Evolutionary conservation across 805 yeast genomes (phyloP).

Genomic region (Danielozyma ontarioensis): DNA sequence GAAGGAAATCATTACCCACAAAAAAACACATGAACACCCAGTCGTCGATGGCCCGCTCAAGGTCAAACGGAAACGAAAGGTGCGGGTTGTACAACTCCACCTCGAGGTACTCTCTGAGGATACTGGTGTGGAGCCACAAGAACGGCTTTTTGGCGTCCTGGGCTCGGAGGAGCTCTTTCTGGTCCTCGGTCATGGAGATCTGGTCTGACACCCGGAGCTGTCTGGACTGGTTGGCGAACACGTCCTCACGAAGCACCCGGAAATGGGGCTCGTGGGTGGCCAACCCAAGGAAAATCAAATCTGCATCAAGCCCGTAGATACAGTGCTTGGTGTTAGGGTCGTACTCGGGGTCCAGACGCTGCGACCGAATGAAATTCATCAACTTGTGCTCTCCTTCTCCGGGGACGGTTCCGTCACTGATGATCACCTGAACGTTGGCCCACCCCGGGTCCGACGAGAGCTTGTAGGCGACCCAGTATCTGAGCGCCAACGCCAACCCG

Average conservation of each 20-base stretch:
- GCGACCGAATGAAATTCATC: slow-evolving; percentile 91
- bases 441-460: slow-evolving; percentile 88
- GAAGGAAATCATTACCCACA: slow-evolving; percentile 97
- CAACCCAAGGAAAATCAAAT: slow-evolving; percentile 88
- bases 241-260: slow-evolving; percentile 90
- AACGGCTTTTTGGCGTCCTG: slow-evolving; percentile 70
- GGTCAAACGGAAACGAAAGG: slow-evolving; percentile 68
- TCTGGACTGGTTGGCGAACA: slow-evolving; percentile 70
- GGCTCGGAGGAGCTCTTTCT: slow-evolving; percentile 36
- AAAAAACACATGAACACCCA: slow-evolving; percentile 99
- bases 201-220: slow-evolving; percentile 44
- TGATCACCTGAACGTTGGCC: slow-evolving; percentile 82
- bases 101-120: slow-evolving; percentile 81
- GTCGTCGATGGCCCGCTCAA: slow-evolving; percentile 95
- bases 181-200: slow-evolving; percentile 57
- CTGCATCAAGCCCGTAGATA: slow-evolving; percentile 97
- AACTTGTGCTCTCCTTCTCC: slow-evolving; percentile 99
- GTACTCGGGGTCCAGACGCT: slow-evolving; percentile 79
- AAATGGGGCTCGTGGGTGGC: slow-evolving; percentile 99
- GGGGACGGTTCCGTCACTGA: slow-evolving; percentile 95
- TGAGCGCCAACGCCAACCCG: slow-evolving; percentile 69
- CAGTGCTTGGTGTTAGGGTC: slow-evolving; percentile 94
- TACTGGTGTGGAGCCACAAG: slow-evolving; percentile 87
- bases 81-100: slow-evolving; percentile 73
- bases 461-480: slow-evolving; percentile 92